phyloP scores from a whole-genome alignment of 805 yeast species.

The Metschnikowia lachancei region DNA sequence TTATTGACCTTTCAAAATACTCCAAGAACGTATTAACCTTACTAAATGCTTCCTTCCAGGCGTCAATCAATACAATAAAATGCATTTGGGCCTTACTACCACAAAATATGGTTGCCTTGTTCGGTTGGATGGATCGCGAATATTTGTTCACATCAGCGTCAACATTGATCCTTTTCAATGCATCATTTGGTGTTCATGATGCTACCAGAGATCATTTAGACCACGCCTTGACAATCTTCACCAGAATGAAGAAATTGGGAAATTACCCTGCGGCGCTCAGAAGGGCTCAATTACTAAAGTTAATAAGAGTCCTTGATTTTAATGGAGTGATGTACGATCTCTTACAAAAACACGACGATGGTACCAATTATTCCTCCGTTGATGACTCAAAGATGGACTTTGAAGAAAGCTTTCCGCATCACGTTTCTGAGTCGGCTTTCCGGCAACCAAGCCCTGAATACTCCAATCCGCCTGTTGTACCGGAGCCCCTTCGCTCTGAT shows the following conservation, averaged over 20 bases:
- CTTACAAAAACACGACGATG: slow-evolving; percentile 57
- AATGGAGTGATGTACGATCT: slow-evolving; percentile 60
- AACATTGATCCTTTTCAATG: slow-evolving; percentile 67
- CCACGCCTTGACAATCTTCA: slow-evolving; percentile 66
- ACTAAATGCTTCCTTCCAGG: slow-evolving; percentile 75
- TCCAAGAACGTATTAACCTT: slow-evolving; percentile 67
- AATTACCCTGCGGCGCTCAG: slow-evolving; percentile 78
- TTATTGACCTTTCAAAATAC: slow-evolving; percentile 62
- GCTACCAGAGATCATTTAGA: slow-evolving; percentile 70
- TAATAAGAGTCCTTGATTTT: slow-evolving; percentile 65
- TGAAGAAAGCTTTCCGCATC: slow-evolving; percentile 6
- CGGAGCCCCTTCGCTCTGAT: slow-evolving; percentile 22
- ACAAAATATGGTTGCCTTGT: slow-evolving; percentile 77
- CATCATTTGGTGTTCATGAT: slow-evolving; percentile 79
- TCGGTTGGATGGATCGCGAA: slow-evolving; percentile 86
- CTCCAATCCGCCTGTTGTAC: slow-evolving; percentile 10
- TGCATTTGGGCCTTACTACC: slow-evolving; percentile 73
- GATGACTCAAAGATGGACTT: slow-evolving; percentile 14
- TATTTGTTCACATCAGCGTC: slow-evolving; percentile 75
- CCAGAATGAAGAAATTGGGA: slow-evolving; percentile 73
- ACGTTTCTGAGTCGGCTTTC: slow-evolving; percentile 6
- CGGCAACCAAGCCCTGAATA: slow-evolving; percentile 15
- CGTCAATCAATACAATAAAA: slow-evolving; percentile 71
- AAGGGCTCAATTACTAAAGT: slow-evolving; percentile 64
- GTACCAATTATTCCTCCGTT: slow-evolving; percentile 12